Evolutionary conservation across 768 basidiomycete species (phyloP), one percentile per base, ranked within the genome.

Genomic region (Boletus tomentosulus): DNA sequence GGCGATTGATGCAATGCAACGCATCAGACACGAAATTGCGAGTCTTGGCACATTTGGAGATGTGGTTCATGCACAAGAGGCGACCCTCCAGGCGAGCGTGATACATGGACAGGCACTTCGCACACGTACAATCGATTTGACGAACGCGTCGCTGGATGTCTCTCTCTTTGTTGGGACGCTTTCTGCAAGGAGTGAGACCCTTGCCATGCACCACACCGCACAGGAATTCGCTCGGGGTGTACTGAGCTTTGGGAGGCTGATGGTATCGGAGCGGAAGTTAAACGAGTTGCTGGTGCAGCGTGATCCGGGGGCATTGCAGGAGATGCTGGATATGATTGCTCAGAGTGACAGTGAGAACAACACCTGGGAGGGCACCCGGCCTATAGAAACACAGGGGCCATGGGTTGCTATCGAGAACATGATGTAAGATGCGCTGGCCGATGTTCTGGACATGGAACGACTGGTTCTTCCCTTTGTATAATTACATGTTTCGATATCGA

Each of bases 61-160:
- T 13, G 52, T 37, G 10, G 51, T 57, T 28, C 28, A 16, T 6
- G 7, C 9, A 7, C 59, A 61, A 24, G 51, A 53, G 37, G n/a
- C 11, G 41, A 44, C 38, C 4, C 58, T 59, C 13, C 38, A 55
- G 24, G 53, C 24, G n/a, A 60, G 53, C 38, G 46, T 59, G n/a
- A 27, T 19, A 12, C 38, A 15, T 30, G 55, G 52, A 34, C 46
- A 57, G 39, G 55, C 27, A 13, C 46, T 54, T 19, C 59, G 60
- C 8, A 61, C 56, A 11, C 56, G 44, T 5, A 51, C 59, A 4
- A 35, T 61, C 13, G 31, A 61, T 48, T 53, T 61, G 12, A 55
- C 59, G 25, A 61, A 61, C 22, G 46, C 52, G 4, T 62, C 56
- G 12, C 28, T 61, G 37, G 52, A 61, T 24, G 60, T 57, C 25